Evolutionary conservation across 2,329 filamentous ascomycete genomes (phyloP).

Genomic region (Gnomoniopsis smithogilvyi): DNA sequence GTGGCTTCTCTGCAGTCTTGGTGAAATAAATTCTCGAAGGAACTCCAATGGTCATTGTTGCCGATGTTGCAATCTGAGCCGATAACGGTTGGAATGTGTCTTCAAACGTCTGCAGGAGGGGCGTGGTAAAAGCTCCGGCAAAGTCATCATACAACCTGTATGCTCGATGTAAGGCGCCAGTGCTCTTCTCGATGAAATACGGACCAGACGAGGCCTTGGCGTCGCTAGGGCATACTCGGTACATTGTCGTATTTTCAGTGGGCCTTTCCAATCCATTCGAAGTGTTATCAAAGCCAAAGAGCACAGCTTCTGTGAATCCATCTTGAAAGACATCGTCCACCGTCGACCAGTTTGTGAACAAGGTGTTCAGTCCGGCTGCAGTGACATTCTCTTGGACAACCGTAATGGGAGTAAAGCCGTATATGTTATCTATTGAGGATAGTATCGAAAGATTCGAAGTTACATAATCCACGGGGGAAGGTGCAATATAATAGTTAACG

Average conservation of each 20-base stretch:
- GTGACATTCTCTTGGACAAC: constrained; percentile 26
- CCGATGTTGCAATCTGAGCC: constrained; percentile 27
- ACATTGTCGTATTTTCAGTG: background rate
- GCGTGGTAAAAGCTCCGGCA: constrained; percentile 29
- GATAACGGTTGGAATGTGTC: constrained; percentile 32
- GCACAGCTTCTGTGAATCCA: constrained; percentile 23
- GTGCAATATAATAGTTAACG: constrained; percentile 32
- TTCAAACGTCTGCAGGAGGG: constrained; percentile 28
- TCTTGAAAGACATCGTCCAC: constrained; percentile 27
- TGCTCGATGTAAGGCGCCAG: constrained; percentile 30
- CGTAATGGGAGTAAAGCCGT: constrained; percentile 33
- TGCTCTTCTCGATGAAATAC: constrained; percentile 32
- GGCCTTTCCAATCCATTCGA: background rate
- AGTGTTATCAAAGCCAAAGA: constrained; percentile 17
- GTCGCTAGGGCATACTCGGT: background rate
- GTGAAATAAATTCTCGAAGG: constrained; percentile 60
- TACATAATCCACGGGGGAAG: constrained; percentile 28
- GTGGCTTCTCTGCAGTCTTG: constrained; percentile 48
- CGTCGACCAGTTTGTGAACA: constrained; percentile 30
- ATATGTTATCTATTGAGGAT: constrained; percentile 20
- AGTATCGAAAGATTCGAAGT: constrained; percentile 18
- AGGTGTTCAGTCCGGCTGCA: constrained; percentile 19
- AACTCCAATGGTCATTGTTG: constrained; percentile 39
- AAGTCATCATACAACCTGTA: constrained; percentile 35
- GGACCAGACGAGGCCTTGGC: constrained; percentile 23